Evolutionary conservation across 495 filamentous ascomycete species (phyloP).

Genomic region (Aspergillus cristatus): DNA sequence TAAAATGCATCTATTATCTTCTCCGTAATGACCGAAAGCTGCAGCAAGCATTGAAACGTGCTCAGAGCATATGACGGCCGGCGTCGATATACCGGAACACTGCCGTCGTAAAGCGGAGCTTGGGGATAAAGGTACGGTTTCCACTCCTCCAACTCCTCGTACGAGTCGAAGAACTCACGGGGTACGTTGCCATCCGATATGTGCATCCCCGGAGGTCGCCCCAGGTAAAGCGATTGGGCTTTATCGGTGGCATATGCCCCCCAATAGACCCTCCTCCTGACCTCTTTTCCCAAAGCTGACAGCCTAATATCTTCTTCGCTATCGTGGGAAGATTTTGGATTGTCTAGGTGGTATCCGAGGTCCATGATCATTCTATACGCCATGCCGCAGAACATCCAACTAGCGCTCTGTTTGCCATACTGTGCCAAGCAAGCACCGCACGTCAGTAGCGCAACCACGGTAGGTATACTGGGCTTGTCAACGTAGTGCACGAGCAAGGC

Average conservation of each 20-base stretch:
- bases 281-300: constrained; percentile 8
- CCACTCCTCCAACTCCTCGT: constrained; percentile 28
- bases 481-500: constrained; percentile 6
- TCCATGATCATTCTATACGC: constrained; percentile 29
- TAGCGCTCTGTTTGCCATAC: constrained; percentile 10
- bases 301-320: neutral
- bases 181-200: constrained; percentile 6
- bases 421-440: constrained; percentile 9
- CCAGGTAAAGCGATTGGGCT: constrained; percentile 19
- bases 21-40: constrained; percentile 15
- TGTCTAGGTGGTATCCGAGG: constrained; percentile 20
- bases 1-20: constrained; percentile 17
- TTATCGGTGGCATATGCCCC: constrained; percentile 21
- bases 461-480: constrained; percentile 9
- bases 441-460: constrained; percentile 8
- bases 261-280: constrained; percentile 17
- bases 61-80: constrained; percentile 4
- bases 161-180: constrained; percentile 16
- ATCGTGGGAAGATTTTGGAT: neutral
- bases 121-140: constrained; percentile 15
- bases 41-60: constrained; percentile 13
- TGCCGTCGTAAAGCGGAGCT: neutral
- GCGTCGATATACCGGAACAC: constrained; percentile 1
- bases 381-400: constrained; percentile 13
- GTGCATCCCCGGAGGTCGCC: constrained; percentile 12